These are phyloP conservation scores for Psidium friedrichsthalianum DNA, from an alignment of 345 rosid genomes.

Conservation along the genomic window DNA sequence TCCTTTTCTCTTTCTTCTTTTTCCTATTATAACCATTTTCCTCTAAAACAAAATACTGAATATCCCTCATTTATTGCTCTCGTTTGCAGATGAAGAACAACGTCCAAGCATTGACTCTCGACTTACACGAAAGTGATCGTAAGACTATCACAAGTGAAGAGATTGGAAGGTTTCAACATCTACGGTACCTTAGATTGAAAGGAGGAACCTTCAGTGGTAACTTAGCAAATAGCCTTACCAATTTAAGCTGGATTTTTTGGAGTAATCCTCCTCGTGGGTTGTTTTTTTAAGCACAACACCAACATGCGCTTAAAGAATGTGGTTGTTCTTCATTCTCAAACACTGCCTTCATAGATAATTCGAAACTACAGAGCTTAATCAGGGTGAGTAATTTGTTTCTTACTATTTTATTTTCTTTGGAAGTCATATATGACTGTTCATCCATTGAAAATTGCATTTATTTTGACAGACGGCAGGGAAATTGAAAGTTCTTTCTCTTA, in stretches of 20 bases:
- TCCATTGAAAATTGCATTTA: not conserved
- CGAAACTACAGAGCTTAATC: not conserved
- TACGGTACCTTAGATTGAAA: not conserved
- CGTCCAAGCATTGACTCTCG: not conserved
- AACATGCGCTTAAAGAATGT: not conserved
- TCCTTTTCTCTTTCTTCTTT: too few species aligned
- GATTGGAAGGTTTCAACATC: not conserved
- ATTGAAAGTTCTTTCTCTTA: not conserved
- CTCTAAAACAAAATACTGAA: not conserved
- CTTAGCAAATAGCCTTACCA: not conserved
- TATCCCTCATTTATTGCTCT: not conserved
- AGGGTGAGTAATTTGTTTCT: not conserved
- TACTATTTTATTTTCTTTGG: not conserved
- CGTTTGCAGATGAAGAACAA: not conserved
- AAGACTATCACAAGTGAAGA: too few species aligned
- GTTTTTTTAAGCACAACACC: not conserved
- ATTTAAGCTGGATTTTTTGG: not conserved
- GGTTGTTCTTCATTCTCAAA: not conserved
- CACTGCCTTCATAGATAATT: accelerated
- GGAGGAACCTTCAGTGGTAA: not conserved
- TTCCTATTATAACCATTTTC: not conserved
- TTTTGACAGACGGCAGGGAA: not conserved
- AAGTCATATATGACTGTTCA: not conserved
- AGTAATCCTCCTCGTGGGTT: accelerated
- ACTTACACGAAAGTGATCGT: not conserved